phyloP scores from a whole-genome alignment of 352 stramenopile genomes.

The Globisporangium paroecandrum region DNA sequence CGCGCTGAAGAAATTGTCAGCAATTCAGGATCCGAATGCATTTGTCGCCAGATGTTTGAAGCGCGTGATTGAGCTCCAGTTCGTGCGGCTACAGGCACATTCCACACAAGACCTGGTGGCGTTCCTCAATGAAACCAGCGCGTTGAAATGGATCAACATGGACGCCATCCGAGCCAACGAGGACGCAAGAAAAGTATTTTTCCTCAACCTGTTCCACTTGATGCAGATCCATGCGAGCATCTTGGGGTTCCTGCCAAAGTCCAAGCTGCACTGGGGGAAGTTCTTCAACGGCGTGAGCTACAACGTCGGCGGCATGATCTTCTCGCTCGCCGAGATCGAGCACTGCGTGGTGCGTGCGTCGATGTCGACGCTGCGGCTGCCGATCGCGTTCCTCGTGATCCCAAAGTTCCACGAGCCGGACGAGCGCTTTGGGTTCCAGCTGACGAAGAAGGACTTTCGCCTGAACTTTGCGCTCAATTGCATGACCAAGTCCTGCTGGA shows the following conservation, averaged over 20 bases:
- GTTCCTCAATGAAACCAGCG: slow-evolving; percentile 33
- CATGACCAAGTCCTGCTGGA: slow-evolving; percentile 46
- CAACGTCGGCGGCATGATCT: slow-evolving; percentile 35
- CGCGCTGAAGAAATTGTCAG: neutral
- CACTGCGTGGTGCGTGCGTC: slow-evolving; percentile 45
- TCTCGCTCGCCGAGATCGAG: slow-evolving; percentile 59
- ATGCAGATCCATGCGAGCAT: slow-evolving; percentile 43
- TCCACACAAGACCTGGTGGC: slow-evolving; percentile 33
- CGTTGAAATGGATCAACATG: slow-evolving; percentile 33
- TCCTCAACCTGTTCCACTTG: slow-evolving; percentile 62
- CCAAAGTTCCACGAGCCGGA: slow-evolving; percentile 33
- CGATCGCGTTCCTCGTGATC: slow-evolving; percentile 46
- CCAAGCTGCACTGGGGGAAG: slow-evolving; percentile 45
- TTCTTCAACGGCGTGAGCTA: slow-evolving; percentile 65
- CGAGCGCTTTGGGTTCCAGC: slow-evolving; percentile 20
- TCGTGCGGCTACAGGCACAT: slow-evolving; percentile 12
- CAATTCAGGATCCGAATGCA: slow-evolving; percentile 16
- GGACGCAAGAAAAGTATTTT: slow-evolving; percentile 33
- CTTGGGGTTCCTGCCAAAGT: slow-evolving; percentile 39
- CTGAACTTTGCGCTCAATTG: slow-evolving; percentile 65
- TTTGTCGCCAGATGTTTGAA: slow-evolving; percentile 17
- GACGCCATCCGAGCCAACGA: slow-evolving; percentile 18
- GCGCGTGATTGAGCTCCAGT: slow-evolving; percentile 23
- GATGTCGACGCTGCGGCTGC: slow-evolving; percentile 32
- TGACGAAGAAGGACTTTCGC: slow-evolving; percentile 38